Conservation (phyloP, 208 protist genomes). For the Leishmania turanica region DNA sequence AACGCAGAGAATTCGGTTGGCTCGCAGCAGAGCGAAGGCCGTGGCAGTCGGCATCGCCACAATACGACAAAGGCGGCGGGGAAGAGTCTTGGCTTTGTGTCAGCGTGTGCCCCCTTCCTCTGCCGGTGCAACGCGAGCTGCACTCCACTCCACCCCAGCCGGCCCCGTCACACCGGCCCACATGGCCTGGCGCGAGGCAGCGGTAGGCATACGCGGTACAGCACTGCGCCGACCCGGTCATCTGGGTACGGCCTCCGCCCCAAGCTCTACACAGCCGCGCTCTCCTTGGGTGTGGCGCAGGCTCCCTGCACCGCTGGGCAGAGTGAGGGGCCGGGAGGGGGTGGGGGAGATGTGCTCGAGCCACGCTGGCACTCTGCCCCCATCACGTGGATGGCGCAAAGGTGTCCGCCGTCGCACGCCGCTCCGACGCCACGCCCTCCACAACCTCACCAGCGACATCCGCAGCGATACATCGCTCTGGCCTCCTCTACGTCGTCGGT, state of each 20-base stretch:
- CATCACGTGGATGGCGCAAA: neutral
- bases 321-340: neutral
- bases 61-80: no score
- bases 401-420: no score
- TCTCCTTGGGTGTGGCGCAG: neutral
- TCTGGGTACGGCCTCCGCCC: no score
- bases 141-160: no score
- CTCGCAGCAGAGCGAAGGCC: no score
- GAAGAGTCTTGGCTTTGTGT: no score
- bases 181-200: neutral
- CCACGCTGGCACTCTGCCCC: neutral
- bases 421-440: no score
- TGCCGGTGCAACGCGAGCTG: neutral
- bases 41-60: no score
- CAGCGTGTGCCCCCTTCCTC: no score
- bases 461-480: neutral
- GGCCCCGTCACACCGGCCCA: neutral
- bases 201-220: neutral
- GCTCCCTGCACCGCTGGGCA: neutral
- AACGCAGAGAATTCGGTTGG: no score
- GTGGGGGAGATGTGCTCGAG: neutral
- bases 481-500: neutral
- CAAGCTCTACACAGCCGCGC: neutral
- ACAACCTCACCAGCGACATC: no score
- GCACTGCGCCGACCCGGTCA: neutral